Conservation (phyloP, 108 stramenopile genomes). For the Nitzschia palea region DNA sequence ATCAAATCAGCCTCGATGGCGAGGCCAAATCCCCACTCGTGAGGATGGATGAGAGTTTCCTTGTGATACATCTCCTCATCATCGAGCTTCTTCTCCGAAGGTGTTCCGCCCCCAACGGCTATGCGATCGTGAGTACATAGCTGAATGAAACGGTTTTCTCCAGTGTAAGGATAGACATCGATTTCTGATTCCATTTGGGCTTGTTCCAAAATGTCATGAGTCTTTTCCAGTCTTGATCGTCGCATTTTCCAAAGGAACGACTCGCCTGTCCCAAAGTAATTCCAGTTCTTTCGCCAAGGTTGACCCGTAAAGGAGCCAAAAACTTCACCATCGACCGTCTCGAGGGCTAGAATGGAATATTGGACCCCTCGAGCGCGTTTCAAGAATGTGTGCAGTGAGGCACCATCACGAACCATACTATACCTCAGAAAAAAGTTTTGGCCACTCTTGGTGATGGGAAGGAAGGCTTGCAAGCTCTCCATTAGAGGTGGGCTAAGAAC, state of each 20-base stretch:
- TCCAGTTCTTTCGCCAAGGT: constrained; percentile 60
- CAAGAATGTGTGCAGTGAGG: constrained; percentile 59
- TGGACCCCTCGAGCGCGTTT: constrained; percentile 59
- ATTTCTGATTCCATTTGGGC: constrained; percentile 75
- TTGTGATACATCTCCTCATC: background rate
- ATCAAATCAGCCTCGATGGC: constrained; percentile 59
- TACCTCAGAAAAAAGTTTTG: constrained; percentile 80
- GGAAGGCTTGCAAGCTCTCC: constrained; percentile 72
- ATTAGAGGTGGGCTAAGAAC: constrained; percentile 79
- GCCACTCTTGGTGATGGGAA: constrained; percentile 49
- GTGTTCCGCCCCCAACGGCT: constrained; percentile 73
- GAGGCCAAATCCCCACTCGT: constrained; percentile 72
- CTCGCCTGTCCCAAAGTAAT: constrained; percentile 70
- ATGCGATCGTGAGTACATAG: constrained; percentile 67
- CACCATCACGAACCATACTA: constrained; percentile 75
- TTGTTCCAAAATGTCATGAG: constrained; percentile 63
- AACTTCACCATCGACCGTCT: constrained; percentile 73
- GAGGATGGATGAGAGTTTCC: constrained; percentile 10
- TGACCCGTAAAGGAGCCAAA: constrained; percentile 72
- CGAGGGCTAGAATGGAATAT: constrained; percentile 66
- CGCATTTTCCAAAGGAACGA: constrained; percentile 73
- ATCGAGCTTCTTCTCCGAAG: constrained; percentile 31
- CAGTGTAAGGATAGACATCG: constrained; percentile 76
- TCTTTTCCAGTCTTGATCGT: constrained; percentile 46
- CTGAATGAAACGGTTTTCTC: constrained; percentile 66